These are phyloP conservation scores for Trichoderma asperelloides DNA, from an alignment of 495 filamentous ascomycete genomes.

Conservation along the genomic window DNA sequence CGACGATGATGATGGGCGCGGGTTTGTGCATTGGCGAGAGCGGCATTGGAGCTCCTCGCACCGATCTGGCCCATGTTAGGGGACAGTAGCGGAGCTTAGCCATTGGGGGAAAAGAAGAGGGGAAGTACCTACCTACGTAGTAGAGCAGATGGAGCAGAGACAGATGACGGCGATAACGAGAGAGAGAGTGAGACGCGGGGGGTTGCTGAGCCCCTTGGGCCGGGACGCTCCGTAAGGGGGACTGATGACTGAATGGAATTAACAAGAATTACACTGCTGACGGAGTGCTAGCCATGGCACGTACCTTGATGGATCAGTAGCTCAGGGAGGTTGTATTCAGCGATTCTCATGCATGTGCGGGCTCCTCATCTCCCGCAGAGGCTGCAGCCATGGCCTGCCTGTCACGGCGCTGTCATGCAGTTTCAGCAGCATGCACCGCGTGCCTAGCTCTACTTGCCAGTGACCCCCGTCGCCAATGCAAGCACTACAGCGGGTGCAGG, in stretches of 20 bases:
- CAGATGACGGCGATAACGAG: neutral
- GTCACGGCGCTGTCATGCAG: no score
- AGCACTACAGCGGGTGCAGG: neutral
- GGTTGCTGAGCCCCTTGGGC: neutral
- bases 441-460: neutral
- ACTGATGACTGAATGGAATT: neutral
- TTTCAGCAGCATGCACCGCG: no score
- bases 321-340: no score
- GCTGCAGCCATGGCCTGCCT: no score
- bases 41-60: neutral
- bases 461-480: neutral
- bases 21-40: slow-evolving; percentile 3
- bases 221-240: slow-evolving; percentile 1
- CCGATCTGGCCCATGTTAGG: neutral
- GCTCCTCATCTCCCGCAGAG: no score
- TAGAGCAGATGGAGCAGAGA: neutral
- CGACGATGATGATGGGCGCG: neutral
- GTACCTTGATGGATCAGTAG: no score
- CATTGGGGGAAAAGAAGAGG: neutral
- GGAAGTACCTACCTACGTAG: neutral
- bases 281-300: neutral
- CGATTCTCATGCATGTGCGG: no score
- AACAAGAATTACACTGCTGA: neutral
- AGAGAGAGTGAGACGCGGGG: neutral
- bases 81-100: neutral